phyloP scores from a whole-genome alignment of 768 basidiomycete genomes.

The Phylloporus scabripes region DNA sequence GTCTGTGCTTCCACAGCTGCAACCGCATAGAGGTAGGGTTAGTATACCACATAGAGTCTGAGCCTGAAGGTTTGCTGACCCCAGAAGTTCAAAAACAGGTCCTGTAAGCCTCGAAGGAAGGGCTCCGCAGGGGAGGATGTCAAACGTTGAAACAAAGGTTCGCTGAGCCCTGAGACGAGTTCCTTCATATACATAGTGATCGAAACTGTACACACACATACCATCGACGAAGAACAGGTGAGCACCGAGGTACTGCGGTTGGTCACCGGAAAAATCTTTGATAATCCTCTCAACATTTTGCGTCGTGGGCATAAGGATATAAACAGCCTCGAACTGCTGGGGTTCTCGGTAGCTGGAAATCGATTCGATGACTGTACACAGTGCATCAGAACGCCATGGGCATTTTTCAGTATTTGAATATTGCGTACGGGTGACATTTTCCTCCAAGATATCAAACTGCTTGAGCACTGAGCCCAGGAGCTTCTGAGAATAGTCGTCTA shows the following conservation, averaged over 20 bases:
- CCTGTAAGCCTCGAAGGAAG: constrained; percentile 69
- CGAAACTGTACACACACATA: constrained; percentile 27
- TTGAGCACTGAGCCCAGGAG: constrained; percentile 82
- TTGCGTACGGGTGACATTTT: constrained; percentile 89
- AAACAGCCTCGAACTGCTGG: constrained; percentile 88
- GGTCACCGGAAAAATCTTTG: constrained; percentile 64
- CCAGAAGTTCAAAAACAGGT: constrained; percentile 92
- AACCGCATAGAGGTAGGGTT: constrained; percentile 5
- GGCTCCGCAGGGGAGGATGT: constrained; percentile 73
- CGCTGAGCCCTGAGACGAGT: constrained; percentile 57
- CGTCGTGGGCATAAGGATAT: constrained; percentile 89
- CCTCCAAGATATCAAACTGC: constrained; percentile 90
- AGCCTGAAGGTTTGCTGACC: constrained; percentile 45
- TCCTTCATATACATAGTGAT: neutral
- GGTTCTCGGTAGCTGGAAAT: constrained; percentile 80
- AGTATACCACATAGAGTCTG: constrained; percentile 4
- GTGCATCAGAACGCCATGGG: constrained; percentile 7
- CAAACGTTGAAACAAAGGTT: constrained; percentile 69
- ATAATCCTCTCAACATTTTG: constrained; percentile 92
- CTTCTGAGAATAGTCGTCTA: constrained; percentile 87
- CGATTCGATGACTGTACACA: constrained; percentile 75
- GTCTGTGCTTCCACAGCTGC: constrained; percentile 81
- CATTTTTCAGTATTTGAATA: neutral
- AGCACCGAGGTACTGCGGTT: constrained; percentile 73
- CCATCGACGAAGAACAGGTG: constrained; percentile 95